phyloP scores from a whole-genome alignment of 805 yeast genomes.

The Yarrowia sp. region DNA sequence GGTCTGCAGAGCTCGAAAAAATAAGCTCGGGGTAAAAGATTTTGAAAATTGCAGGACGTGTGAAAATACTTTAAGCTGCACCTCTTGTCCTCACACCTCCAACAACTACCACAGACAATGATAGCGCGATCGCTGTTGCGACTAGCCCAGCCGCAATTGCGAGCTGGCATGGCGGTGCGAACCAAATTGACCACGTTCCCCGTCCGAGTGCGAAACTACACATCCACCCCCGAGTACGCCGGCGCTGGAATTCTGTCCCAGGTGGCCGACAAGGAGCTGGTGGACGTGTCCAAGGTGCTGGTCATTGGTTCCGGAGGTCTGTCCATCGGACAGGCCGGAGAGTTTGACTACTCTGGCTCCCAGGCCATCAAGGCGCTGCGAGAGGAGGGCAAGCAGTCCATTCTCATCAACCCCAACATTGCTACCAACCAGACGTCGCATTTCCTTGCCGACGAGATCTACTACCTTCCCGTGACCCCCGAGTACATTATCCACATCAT shows the following conservation, averaged over 20 bases:
- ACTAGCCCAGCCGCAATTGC: slow-evolving; percentile 27
- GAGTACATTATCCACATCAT: slow-evolving; percentile 94
- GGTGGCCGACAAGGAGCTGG: slow-evolving; percentile 45
- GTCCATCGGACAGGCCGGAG: slow-evolving; percentile 98
- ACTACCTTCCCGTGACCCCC: slow-evolving; percentile 93
- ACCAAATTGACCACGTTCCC: slow-evolving; percentile 1
- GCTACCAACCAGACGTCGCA: slow-evolving; percentile 97
- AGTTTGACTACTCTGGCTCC: slow-evolving; percentile 94
- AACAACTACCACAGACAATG: not conserved
- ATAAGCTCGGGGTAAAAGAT: slow-evolving; percentile 13
- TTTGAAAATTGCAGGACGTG: not conserved
- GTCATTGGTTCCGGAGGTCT: slow-evolving; percentile 97
- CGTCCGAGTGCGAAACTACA: slow-evolving; percentile 9
- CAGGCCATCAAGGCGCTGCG: slow-evolving; percentile 95
- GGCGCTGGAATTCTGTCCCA: slow-evolving; percentile 43
- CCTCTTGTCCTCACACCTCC: not conserved
- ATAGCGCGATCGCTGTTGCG: slow-evolving; percentile 27
- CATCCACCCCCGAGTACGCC: slow-evolving; percentile 34
- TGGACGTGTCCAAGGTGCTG: slow-evolving; percentile 81
- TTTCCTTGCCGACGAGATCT: slow-evolving; percentile 90
- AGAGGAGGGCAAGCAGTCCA: slow-evolving; percentile 82
- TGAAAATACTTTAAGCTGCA: slow-evolving; percentile 15
- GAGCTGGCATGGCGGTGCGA: slow-evolving; percentile 22
- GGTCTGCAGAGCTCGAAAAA: not conserved
- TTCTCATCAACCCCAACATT: slow-evolving; percentile 90